Evolutionary conservation across 169 alveolate genomes (phyloP).

Genomic region (Eimeria zaria): DNA sequence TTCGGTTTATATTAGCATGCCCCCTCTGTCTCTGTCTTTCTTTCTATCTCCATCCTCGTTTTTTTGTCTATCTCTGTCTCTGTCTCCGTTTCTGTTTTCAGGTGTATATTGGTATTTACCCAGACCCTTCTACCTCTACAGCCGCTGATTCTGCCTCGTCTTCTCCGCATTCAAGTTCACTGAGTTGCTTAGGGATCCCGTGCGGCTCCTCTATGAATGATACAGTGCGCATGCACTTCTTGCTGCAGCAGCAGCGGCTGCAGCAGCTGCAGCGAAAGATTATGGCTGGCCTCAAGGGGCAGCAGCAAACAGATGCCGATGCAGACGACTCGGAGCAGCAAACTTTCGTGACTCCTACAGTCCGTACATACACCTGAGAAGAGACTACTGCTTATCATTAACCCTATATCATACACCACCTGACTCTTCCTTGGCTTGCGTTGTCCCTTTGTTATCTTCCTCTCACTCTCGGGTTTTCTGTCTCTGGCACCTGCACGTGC

Average conservation of each 20-base stretch:
- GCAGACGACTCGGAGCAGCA: conserved; percentile 7
- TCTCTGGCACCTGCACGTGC: no score
- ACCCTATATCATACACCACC: background rate
- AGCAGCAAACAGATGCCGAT: conserved; percentile 24
- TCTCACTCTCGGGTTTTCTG: no score
- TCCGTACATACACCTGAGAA: background rate
- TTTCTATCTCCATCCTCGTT: background rate
- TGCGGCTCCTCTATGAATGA: conserved; percentile 10
- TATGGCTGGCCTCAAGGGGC: conserved; percentile 28
- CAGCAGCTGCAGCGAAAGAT: conserved; percentile 57
- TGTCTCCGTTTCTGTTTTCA: background rate
- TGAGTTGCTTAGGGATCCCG: background rate
- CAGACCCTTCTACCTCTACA: background rate
- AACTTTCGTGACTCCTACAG: background rate
- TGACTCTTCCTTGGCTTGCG: background rate
- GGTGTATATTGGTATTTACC: conserved; percentile 5
- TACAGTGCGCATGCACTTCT: conserved; percentile 8
- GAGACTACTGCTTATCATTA: background rate
- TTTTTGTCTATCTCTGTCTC: background rate
- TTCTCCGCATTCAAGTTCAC: background rate
- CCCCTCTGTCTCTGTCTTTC: background rate
- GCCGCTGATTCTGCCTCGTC: conserved; percentile 4
- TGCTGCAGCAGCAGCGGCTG: conserved; percentile 69
- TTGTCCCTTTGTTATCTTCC: background rate
- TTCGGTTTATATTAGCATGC: background rate